Percentiles rank a stretch among this genome's conserved stretches.
phyloP scores from a whole-genome alignment of 306 rosid species.

The Pterocarpus santalinus region DNA sequence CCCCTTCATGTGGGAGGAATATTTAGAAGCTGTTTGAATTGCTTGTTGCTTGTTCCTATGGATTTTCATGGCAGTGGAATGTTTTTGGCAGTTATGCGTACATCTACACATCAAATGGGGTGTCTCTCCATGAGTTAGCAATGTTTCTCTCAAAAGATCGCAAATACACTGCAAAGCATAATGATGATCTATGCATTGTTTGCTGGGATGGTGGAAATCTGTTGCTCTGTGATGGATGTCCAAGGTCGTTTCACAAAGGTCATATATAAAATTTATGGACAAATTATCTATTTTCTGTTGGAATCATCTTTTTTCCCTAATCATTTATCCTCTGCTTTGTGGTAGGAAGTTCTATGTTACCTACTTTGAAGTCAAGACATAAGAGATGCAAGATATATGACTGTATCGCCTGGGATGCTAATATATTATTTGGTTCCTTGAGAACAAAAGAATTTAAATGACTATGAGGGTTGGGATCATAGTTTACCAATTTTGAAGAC shows the following conservation, averaged over 20 bases:
- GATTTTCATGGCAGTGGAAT: conserved; percentile 47
- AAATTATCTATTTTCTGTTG: conserved; percentile 10
- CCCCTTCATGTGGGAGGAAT: conserved; percentile 33
- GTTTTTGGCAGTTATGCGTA: conserved; percentile 85
- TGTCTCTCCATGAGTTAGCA: conserved; percentile 93
- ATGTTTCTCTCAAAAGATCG: conserved; percentile 89
- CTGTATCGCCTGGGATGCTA: conserved; percentile 2
- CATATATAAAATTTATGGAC: conserved; percentile 43
- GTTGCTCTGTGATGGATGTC: conserved; percentile 97
- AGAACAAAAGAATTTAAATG: not conserved
- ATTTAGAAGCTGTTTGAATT: conserved; percentile 44
- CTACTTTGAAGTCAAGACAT: conserved; percentile 15
- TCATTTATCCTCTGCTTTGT: conserved; percentile 32
- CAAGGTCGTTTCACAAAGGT: conserved; percentile 99
- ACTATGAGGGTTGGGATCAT: not conserved
- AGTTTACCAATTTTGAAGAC: not conserved
- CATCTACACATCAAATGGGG: conserved; percentile 94
- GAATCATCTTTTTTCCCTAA: not conserved
- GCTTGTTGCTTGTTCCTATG: conserved; percentile 24
- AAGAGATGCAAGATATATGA: conserved; percentile 11
- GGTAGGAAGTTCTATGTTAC: conserved; percentile 28
- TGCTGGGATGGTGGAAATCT: conserved; percentile 98
- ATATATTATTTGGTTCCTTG: not conserved
- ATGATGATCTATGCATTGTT: conserved; percentile 90
- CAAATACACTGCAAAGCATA: conserved; percentile 80